Percentiles rank a stretch among this genome's conserved stretches.
Conservation (phyloP, 2,329 filamentous ascomycete genomes). For the Pseudogymnoascus sp. region DNA sequence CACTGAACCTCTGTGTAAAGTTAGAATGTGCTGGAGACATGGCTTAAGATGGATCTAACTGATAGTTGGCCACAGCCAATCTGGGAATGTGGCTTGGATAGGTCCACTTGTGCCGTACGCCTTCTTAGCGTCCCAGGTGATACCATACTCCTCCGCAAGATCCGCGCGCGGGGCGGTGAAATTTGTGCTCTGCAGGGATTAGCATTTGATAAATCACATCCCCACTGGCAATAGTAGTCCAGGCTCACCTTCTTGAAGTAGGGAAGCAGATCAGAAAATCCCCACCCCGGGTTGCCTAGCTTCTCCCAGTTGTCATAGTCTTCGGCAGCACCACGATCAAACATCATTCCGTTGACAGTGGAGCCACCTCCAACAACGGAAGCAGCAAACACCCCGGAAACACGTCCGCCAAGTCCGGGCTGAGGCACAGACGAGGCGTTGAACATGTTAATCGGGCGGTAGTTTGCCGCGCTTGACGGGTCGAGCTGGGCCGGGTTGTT, state of each 20-base stretch:
- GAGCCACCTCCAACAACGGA: conserved; percentile 31
- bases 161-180: conserved; percentile 29
- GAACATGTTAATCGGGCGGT: conserved; percentile 1
- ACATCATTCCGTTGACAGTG: conserved; percentile 35
- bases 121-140: conserved; percentile 26
- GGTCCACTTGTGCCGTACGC: conserved; percentile 33
- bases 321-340: conserved; percentile 29
- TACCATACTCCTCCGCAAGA: conserved; percentile 30
- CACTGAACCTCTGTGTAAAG: conserved; percentile 10
- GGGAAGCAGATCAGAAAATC: conserved; percentile 33
- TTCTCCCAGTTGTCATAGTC: conserved; percentile 40
- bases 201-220: background rate
- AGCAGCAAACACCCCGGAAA: background rate
- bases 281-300: conserved; percentile 39
- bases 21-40: background rate
- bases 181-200: conserved; percentile 28
- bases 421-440: conserved; percentile 13
- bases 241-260: conserved; percentile 35
- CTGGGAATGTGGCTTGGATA: conserved; percentile 34
- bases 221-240: conserved; percentile 12
- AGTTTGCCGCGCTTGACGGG: background rate
- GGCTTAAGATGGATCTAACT: conserved; percentile 18
- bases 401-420: background rate
- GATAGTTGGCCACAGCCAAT: conserved; percentile 32
- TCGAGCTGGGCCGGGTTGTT: background rate